Conservation (phyloP, 768 basidiomycete genomes). For the Termitomyces titanicus region DNA sequence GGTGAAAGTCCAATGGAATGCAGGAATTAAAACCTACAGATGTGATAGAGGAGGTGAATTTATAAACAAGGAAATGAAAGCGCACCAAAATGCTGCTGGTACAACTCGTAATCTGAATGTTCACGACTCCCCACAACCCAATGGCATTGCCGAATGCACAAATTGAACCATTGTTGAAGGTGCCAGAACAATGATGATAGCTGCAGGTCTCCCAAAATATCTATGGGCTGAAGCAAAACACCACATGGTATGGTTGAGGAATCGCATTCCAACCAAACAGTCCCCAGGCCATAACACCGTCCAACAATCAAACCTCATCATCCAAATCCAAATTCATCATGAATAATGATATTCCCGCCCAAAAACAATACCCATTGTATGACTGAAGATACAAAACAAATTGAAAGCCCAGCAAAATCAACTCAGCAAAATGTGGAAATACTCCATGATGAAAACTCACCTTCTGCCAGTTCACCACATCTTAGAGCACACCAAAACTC, state of each 20-base stretch:
- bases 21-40: slow-evolving; percentile 5
- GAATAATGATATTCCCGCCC: too few species aligned
- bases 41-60: background rate
- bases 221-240: slow-evolving; percentile 6
- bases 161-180: background rate
- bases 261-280: background rate
- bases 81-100: background rate
- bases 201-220: background rate
- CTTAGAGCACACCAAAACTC: background rate
- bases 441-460: background rate
- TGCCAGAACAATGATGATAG: too few species aligned
- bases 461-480: background rate
- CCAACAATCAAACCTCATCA: background rate
- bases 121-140: slow-evolving; percentile 4
- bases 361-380: too few species aligned
- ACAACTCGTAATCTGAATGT: background rate
- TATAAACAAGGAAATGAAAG: background rate
- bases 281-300: background rate
- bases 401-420: background rate
- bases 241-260: background rate
- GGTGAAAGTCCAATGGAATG: slow-evolving; percentile 15
- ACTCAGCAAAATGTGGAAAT: background rate
- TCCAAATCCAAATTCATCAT: background rate
- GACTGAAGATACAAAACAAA: background rate
- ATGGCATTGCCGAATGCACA: background rate